These are phyloP conservation scores for Cucumis cinereus DNA, from an alignment of 306 rosid species.

Conservation along the genomic window DNA sequence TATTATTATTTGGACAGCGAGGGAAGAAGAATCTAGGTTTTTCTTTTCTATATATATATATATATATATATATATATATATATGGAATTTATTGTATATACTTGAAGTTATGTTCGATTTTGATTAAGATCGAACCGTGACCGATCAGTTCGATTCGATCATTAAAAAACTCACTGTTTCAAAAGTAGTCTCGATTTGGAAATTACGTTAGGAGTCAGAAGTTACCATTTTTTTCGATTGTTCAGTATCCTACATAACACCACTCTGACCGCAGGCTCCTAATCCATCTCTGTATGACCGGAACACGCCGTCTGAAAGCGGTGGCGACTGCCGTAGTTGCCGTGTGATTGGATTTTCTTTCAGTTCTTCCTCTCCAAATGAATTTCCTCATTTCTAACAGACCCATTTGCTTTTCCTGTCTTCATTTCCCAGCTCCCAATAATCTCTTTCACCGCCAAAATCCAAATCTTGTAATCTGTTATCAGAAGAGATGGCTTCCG, in stretches of 20 bases:
- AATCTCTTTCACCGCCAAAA: constrained; percentile 12
- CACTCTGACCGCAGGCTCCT: not conserved
- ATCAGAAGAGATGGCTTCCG: constrained; percentile 21
- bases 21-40: no score
- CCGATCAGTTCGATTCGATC: no score
- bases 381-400: constrained; percentile 25
- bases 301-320: not conserved
- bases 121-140: no score
- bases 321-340: constrained; percentile 3
- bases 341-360: not conserved
- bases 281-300: not conserved
- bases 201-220: no score
- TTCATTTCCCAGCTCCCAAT: constrained; percentile 15
- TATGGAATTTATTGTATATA: no score
- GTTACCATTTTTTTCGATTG: no score
- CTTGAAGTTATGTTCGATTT: no score
- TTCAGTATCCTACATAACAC: not conserved
- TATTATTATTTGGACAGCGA: no score
- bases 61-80: no score
- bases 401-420: constrained; percentile 15
- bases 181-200: no score
- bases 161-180: no score
- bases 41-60: no score
- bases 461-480: constrained; percentile 12
- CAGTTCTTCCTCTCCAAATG: constrained; percentile 25